Evolutionary conservation across 176 grass and related monocot species (phyloP), one percentile per base, ranked within the genome.

Genomic region (Eragrostis curvula): DNA sequence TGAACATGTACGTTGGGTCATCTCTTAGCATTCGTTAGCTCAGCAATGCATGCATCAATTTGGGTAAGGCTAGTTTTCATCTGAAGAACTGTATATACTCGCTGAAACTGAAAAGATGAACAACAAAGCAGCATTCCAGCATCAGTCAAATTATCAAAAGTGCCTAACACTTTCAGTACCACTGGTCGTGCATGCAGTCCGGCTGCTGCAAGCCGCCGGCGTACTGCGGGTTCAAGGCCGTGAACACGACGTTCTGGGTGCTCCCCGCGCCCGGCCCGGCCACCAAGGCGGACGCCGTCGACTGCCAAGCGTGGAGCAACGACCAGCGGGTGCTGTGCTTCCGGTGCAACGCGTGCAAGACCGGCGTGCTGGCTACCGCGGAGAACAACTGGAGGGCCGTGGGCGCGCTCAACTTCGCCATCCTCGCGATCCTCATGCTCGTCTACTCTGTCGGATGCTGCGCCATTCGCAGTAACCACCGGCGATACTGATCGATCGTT

Each of bases 191-290:
- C 16, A 55, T 82, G 45, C 85, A 96, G 90, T 92, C 93, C 5
- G 88, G 93, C 0, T 96, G 93, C 77, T 96, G 93, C 77, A 92
- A 96, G 78, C 93, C 93, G 45, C 93, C 93, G 27, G 91, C 83
- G 56, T 92, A 90, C 78, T 96, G 93, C 65, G 85, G 83, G 59
- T 88, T 81, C 67, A 21, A 74, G 57, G 25, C 70, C 30, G 77
- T 92, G 60, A 96, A 92, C 71, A 74, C 79, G 20, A 96, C 93
- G 57, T 88, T 74, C 66, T 92, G 88, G 83, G 56, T 46, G 28
- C 13, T 62, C n/a, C 87, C 90, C 0, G 70, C 56, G 59, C 11
- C 58, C 12, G 70, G 88, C 11, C 28, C 61, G 76, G 78, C 45
- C 7, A 45, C 77, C 28, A 0, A 51, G 60, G 71, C 88, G 30